Percentiles rank a stretch among this genome's conserved stretches.
Conservation (phyloP, 148 eudicot species). For the Vaccinium darrowii region DNA sequence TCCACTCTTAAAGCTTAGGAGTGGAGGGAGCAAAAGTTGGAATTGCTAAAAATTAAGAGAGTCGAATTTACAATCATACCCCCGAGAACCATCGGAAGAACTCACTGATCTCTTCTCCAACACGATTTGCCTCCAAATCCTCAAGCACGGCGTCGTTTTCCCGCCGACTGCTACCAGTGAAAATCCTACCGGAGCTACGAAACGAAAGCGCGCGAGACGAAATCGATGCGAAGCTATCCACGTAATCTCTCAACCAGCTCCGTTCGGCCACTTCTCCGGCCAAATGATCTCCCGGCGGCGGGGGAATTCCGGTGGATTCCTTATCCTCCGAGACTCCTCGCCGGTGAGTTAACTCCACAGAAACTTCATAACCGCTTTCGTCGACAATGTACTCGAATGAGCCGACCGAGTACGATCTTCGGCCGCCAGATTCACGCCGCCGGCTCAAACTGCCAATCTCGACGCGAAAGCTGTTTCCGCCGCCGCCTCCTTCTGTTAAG, state of each 20-base stretch:
- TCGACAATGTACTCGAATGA: constrained; percentile 68
- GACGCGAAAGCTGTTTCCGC: constrained; percentile 59
- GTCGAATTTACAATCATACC: constrained; percentile 29
- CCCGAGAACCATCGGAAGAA: constrained; percentile 82
- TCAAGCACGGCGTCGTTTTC: constrained; percentile 30
- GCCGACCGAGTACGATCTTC: constrained; percentile 59
- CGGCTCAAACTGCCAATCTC: constrained; percentile 76
- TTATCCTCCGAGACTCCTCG: constrained; percentile 40
- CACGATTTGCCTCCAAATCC: constrained; percentile 59
- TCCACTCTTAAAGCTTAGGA: neutral
- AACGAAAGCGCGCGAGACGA: constrained; percentile 61
- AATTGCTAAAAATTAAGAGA: neutral
- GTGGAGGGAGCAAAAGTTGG: constrained; percentile 10
- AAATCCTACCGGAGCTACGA: constrained; percentile 72
- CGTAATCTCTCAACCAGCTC: constrained; percentile 71
- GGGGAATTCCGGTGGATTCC: constrained; percentile 27
- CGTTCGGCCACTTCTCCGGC: constrained; percentile 36
- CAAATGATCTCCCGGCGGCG: constrained; percentile 28
- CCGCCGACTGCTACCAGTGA: constrained; percentile 73
- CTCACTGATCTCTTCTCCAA: constrained; percentile 80
- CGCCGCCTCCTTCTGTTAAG: neutral
- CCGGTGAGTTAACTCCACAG: constrained; percentile 33
- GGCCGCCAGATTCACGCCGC: constrained; percentile 30
- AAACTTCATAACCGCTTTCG: constrained; percentile 48
- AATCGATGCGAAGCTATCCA: constrained; percentile 46